A percentile compares a stretch with the other conserved stretches of the same genome.
Evolutionary conservation across 352 stramenopile genomes (phyloP).

Genomic region (Phytophthora ramorum): DNA sequence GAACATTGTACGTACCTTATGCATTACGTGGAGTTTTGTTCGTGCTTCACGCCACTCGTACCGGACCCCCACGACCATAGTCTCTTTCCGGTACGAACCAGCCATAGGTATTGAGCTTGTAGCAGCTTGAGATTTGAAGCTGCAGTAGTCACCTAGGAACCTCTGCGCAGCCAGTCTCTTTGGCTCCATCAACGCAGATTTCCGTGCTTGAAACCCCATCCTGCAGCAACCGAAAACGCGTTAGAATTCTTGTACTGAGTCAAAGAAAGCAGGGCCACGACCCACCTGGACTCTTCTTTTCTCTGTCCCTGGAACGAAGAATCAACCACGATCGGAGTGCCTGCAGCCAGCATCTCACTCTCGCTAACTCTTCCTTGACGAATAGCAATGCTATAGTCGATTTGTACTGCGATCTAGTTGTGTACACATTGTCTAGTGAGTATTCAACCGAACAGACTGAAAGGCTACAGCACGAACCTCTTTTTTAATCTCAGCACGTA

Average conservation of each 20-base stretch:
- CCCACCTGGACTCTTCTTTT: constrained; percentile 51
- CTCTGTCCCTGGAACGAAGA: constrained; percentile 10
- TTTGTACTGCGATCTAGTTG: constrained; percentile 61
- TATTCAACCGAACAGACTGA: not conserved
- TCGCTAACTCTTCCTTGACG: constrained; percentile 34
- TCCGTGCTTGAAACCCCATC: constrained; percentile 59
- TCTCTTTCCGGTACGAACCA: constrained; percentile 40
- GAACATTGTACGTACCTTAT: constrained; percentile 63
- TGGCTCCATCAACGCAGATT: constrained; percentile 56
- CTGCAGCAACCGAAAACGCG: constrained; percentile 17
- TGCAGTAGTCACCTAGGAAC: constrained; percentile 64
- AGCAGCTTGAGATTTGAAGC: constrained; percentile 50
- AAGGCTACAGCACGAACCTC: constrained; percentile 42
- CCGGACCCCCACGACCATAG: constrained; percentile 58
- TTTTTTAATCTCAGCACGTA: constrained; percentile 76
- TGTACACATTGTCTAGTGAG: not conserved
- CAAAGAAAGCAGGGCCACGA: not conserved
- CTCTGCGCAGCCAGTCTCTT: constrained; percentile 41
- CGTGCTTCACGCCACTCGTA: constrained; percentile 76
- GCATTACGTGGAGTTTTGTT: constrained; percentile 63
- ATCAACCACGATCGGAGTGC: constrained; percentile 2
- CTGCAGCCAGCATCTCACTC: constrained; percentile 23
- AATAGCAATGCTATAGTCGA: constrained; percentile 58
- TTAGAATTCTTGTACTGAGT: not conserved
- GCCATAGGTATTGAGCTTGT: not conserved